A percentile compares a stretch with the other conserved stretches of the same genome.
Conservation (phyloP, 805 yeast species). For the Candida coleopterorum region DNA sequence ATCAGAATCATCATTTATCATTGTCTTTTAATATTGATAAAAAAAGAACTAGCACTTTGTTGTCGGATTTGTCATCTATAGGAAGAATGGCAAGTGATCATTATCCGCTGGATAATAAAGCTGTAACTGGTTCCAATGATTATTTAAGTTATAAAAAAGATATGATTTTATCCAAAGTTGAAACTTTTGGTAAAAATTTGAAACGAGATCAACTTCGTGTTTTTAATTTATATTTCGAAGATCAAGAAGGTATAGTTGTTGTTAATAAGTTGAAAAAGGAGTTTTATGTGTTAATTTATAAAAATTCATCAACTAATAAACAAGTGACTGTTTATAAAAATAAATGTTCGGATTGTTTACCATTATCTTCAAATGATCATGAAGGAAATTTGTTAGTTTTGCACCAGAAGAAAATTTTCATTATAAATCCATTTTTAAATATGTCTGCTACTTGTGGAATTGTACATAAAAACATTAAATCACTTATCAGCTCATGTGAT, state of each 20-base stretch:
- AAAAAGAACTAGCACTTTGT: slow-evolving; percentile 38
- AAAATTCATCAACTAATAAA: slow-evolving; percentile 24
- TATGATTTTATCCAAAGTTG: slow-evolving; percentile 61
- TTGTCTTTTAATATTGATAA: slow-evolving; percentile 37
- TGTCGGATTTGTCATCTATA: slow-evolving; percentile 40
- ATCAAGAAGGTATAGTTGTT: slow-evolving; percentile 59
- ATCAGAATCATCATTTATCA: slow-evolving; percentile 15
- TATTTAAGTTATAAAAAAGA: slow-evolving; percentile 50
- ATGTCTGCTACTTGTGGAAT: slow-evolving; percentile 27
- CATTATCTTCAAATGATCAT: slow-evolving; percentile 27
- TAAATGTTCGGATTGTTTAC: slow-evolving; percentile 33
- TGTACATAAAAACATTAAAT: slow-evolving; percentile 14
- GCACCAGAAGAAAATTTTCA: slow-evolving; percentile 26
- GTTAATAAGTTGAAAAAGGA: slow-evolving; percentile 39
- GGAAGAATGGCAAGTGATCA: slow-evolving; percentile 42
- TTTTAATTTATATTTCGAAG: slow-evolving; percentile 33
- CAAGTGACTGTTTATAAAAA: slow-evolving; percentile 28
- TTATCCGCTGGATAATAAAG: slow-evolving; percentile 20
- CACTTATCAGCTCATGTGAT: slow-evolving; percentile 25
- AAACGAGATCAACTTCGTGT: slow-evolving; percentile 30
- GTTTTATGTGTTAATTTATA: slow-evolving; percentile 49
- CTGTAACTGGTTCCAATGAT: slow-evolving; percentile 17
- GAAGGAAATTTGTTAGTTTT: slow-evolving; percentile 46
- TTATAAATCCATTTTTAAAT: slow-evolving; percentile 58
- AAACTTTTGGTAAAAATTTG: slow-evolving; percentile 25